Conservation (phyloP, 2,329 filamentous ascomycete genomes). For the Trichoderma semiorbis region DNA sequence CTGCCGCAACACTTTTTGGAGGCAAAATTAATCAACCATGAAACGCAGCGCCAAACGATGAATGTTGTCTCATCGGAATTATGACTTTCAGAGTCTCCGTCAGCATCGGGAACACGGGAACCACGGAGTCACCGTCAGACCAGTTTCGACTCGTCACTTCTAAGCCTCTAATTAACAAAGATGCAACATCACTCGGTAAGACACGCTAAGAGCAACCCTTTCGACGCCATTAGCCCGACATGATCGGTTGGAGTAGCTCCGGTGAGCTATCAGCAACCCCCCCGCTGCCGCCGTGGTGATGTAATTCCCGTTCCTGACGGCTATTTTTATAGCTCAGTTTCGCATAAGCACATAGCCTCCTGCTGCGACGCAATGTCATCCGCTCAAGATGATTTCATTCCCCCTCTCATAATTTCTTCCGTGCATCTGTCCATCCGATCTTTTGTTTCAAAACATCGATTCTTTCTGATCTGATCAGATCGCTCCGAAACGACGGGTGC, state of each 20-base stretch:
- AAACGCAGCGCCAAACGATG: neutral
- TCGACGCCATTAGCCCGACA: neutral
- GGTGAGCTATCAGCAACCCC: neutral
- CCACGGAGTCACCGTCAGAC: neutral
- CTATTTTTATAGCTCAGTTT: neutral
- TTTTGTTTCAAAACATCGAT: neutral
- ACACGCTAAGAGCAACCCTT: neutral
- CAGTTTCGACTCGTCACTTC: neutral
- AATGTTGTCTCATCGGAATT: neutral
- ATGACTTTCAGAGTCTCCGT: neutral
- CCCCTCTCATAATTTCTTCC: neutral
- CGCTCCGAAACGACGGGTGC: neutral
- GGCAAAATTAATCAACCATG: neutral
- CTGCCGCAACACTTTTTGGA: neutral
- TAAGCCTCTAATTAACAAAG: neutral
- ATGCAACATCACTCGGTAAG: neutral
- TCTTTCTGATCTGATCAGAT: neutral
- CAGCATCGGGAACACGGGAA: neutral
- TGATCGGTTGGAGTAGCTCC: neutral
- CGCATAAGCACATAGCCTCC: neutral
- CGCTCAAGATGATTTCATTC: neutral
- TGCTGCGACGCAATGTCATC: neutral
- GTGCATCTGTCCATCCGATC: neutral
- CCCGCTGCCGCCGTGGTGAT: neutral
- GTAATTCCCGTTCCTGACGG: neutral